Evolutionary conservation across 2,329 filamentous ascomycete species (phyloP).

Genomic region (Periconia macrospinosa): DNA sequence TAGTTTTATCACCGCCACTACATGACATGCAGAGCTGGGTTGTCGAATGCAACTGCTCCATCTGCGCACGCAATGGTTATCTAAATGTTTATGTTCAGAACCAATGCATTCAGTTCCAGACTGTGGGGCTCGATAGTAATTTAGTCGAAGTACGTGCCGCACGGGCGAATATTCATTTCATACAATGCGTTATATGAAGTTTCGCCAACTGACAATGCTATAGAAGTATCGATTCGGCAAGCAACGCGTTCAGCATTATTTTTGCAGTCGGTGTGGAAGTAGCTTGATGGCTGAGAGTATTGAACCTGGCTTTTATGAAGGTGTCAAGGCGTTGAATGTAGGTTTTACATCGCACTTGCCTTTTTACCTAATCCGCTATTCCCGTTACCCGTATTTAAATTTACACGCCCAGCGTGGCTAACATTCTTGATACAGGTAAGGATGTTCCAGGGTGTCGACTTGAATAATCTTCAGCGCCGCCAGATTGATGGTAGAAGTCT

Average conservation of each 20-base stretch:
- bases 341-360: slow-evolving; percentile 1
- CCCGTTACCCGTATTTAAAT: too few species aligned
- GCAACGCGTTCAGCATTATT: slow-evolving; percentile 31
- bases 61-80: slow-evolving; percentile 55
- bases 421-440: slow-evolving; percentile 13
- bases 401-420: not conserved
- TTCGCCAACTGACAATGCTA: not conserved
- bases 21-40: slow-evolving; percentile 48
- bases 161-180: not conserved
- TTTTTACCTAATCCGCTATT: not conserved
- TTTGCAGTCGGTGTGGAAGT: slow-evolving; percentile 33
- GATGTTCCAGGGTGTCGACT: slow-evolving; percentile 32
- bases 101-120: slow-evolving; percentile 25
- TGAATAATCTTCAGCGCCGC: slow-evolving; percentile 19
- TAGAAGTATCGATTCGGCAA: slow-evolving; percentile 31
- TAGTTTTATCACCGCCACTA: slow-evolving; percentile 55
- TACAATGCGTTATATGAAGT: not conserved
- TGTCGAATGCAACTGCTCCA: slow-evolving; percentile 56
- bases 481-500: slow-evolving; percentile 25
- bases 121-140: slow-evolving; percentile 12
- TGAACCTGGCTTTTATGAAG: slow-evolving; percentile 29
- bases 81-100: slow-evolving; percentile 48
- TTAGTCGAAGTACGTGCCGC: not conserved
- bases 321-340: slow-evolving; percentile 33
- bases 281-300: slow-evolving; percentile 30